Base-by-base conservation (phyloP, 73 alveolate genomes). In the Paramecium tetraurelia region DNA sequence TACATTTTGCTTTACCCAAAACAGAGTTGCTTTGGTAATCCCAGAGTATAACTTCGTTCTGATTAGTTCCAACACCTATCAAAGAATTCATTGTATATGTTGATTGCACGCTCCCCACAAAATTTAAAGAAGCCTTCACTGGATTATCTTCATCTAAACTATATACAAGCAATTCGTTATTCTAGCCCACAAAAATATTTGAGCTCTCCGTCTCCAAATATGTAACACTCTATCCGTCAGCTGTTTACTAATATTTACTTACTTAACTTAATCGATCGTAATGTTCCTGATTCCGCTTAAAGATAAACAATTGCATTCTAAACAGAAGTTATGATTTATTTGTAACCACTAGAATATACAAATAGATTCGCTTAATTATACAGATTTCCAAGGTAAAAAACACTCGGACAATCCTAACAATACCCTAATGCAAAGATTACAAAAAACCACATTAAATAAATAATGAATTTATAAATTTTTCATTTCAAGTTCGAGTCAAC, bases 361-460 rank as follows among this genome's bases (percentile, higher is more conserved):
- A 63, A 31, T 33, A 63, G 84, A 33, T 63, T 63, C 46, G 84
- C 46, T 31, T 27, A 33, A 10, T 63, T 31, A 31, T 27, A 33
- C 20, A 63, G 41, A 33, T 63, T 63, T 27, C 84, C 46, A 27
- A 63, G 84, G 84, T 63, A 63, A 63, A 63, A 63, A 31, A 63
- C 84, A 63, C 84, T 63, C 29, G 84, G 84, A 24, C 84, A 63
- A 27, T 63, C 50, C 46, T 63, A 63, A 63, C 84, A 63, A 63
- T 31, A 63, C 46, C 44, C 84, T 12, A 63, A 11, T 33, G 84
- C 84, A 27, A 63, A 31, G 20, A 63, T 63, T 27, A 63, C 21
- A 63, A 63, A 33, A 63, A 63, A 63, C 84, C 44, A 63, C 84
- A 63, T 63, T 63, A 63, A 12, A 27, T 63, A 22, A 63, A 63